Conservation (phyloP, 441 rosid species). For the Sinapis alba region DNA sequence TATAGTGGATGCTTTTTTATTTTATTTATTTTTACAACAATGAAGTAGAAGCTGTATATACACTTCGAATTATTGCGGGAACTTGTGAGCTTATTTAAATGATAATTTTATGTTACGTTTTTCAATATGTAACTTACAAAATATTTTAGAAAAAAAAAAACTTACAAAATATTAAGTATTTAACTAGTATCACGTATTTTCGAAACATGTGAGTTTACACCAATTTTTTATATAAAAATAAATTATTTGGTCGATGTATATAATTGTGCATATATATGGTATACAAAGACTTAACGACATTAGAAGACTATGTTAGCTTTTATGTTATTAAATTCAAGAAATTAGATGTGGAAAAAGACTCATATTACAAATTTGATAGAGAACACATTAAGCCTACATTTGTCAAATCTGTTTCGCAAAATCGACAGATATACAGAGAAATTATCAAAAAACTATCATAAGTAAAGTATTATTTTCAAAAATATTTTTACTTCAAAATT, state of each 20-base stretch:
- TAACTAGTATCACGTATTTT: too few relatives aligned
- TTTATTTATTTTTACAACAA: background rate
- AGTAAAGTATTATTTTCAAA: too few relatives aligned
- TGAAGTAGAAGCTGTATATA: background rate
- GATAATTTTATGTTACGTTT: background rate
- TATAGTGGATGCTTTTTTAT: background rate
- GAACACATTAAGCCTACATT: background rate
- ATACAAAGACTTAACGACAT: background rate
- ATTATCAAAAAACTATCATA: too few relatives aligned
- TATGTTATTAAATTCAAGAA: background rate
- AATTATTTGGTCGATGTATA: background rate
- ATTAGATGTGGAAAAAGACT: background rate
- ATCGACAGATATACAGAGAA: too few relatives aligned
- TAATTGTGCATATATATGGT: background rate
- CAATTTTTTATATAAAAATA: background rate
- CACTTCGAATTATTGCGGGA: conserved; percentile 5
- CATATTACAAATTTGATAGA: background rate
- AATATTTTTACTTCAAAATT: too few relatives aligned
- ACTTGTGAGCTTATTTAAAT: background rate
- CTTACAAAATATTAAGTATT: too few relatives aligned
- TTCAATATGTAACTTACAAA: background rate
- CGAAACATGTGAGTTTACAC: background rate
- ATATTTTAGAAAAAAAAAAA: too few relatives aligned
- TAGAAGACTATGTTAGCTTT: background rate
- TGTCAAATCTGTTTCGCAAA: background rate